phyloP scores from a whole-genome alignment of 1,284 basidiomycete species.

The Ustilago xerochloae region DNA sequence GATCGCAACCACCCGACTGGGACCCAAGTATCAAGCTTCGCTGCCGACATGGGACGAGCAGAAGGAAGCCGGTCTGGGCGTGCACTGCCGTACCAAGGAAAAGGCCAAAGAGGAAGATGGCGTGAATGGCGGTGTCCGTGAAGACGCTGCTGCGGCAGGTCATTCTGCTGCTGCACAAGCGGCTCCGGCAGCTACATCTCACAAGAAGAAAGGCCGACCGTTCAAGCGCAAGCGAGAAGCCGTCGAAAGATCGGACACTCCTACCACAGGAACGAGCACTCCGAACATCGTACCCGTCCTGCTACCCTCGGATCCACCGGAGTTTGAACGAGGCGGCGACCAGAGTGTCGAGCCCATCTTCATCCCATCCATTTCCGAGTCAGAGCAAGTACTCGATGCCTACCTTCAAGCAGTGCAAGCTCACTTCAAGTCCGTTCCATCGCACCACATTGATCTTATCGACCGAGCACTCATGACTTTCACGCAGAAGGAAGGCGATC shows the following conservation, averaged over 20 bases:
- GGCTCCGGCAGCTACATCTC: constrained; percentile 8
- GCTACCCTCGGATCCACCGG: constrained; percentile 63
- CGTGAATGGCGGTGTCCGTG: constrained; percentile 10
- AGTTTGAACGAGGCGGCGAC: constrained; percentile 77
- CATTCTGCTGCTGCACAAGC: neutral
- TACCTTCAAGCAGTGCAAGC: constrained; percentile 74
- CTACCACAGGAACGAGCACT: constrained; percentile 35
- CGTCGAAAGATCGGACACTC: constrained; percentile 40
- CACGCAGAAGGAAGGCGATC: constrained; percentile 78
- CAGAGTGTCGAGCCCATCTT: constrained; percentile 76
- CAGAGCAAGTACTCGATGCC: constrained; percentile 74
- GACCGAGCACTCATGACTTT: constrained; percentile 88
- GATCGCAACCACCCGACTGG: constrained; percentile 85
- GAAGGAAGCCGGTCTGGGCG: constrained; percentile 43
- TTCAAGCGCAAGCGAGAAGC: constrained; percentile 41
- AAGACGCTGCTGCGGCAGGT: constrained; percentile 27
- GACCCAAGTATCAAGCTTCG: constrained; percentile 83
- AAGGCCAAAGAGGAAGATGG: constrained; percentile 41
- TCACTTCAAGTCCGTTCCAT: constrained; percentile 37
- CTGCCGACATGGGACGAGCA: constrained; percentile 63
- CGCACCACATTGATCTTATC: constrained; percentile 78
- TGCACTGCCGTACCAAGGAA: constrained; percentile 24
- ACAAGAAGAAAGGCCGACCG: constrained; percentile 39
- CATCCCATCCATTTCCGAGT: constrained; percentile 68
- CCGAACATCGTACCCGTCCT: constrained; percentile 19